Base-by-base conservation (phyloP, 2,329 filamentous ascomycete species). In the Didymella pomorum region DNA sequence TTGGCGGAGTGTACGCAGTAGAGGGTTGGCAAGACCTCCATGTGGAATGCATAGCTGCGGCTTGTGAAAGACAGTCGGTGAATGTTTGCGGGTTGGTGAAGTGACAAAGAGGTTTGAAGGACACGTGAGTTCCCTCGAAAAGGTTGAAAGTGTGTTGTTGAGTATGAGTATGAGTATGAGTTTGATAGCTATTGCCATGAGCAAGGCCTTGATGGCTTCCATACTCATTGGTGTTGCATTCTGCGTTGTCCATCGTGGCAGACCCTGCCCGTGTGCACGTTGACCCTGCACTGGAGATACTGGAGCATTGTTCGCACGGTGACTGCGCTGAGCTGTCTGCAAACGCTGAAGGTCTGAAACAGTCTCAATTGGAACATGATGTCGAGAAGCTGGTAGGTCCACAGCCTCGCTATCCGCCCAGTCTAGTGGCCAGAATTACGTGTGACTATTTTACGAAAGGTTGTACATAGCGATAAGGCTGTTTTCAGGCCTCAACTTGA, bases 71-170 rank as follows among this genome's bases (percentile, higher is more conserved):
- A 44, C 31, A 37, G 11, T 10, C 26, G 16, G 41, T 52, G 44
- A 46, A 21, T 58, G 61, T 58, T 62, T 63, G 61, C 35, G 35
- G 21, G 26, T 23, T 39, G 42, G 49, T 58, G 33, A 49, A 43
- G 39, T 53, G 28, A 44, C 42, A 52, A 60, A 51, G 56, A 7
- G 9, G 20, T 25, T 28, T 11, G 21, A 47, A 2, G 23, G 20
- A 35, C 20, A 31, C 16, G 46, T 23, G 14, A 29, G 7, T 23
- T 45, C 18, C 41, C 45, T 28, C 10, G 29, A 18, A 41, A 20
- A 33, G 23, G 43, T 25, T 47, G 21, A n/a, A 18, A 26, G 9
- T 20, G 37, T 41, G 37, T 29, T 47, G 35, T 43, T 28, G 35
- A n/a, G 31, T 16, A n/a, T 45, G n/a, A 0, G 31, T 18, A 25